These are phyloP conservation scores for Ogataea zsoltii DNA, from an alignment of 805 yeast species.

Conservation along the genomic window DNA sequence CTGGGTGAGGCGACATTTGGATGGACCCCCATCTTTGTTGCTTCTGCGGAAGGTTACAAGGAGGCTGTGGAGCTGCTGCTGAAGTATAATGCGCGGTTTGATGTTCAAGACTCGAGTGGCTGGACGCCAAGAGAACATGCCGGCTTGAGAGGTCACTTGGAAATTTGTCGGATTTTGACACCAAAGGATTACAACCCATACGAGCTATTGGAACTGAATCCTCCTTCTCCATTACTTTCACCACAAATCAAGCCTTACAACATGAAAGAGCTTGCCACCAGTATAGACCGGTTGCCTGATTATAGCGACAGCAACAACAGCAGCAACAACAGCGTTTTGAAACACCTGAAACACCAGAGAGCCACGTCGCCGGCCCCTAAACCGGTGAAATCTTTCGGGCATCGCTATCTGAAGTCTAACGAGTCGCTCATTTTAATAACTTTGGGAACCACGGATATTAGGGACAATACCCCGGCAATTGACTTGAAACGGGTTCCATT, in stretches of 20 bases:
- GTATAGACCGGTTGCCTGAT: conserved; percentile 30
- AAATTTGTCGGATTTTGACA: conserved; percentile 60
- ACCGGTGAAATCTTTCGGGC: conserved; percentile 84
- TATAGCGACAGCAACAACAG: conserved; percentile 11
- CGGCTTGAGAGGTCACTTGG: conserved; percentile 80
- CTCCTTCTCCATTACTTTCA: conserved; percentile 29
- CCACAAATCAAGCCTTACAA: conserved; percentile 37
- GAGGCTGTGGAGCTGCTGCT: conserved; percentile 59
- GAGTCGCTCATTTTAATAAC: conserved; percentile 80
- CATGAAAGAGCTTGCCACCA: conserved; percentile 21
- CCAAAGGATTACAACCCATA: conserved; percentile 46
- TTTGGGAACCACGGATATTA: conserved; percentile 80
- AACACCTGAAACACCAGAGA: conserved; percentile 23
- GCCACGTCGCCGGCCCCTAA: conserved; percentile 37
- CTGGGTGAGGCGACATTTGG: conserved; percentile 77
- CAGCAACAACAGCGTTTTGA: conserved; percentile 20
- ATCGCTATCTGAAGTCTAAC: conserved; percentile 60
- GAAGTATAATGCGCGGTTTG: conserved; percentile 52
- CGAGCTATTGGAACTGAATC: conserved; percentile 19
- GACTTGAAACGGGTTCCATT: conserved; percentile 73
- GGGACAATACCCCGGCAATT: conserved; percentile 59
- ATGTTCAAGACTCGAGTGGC: conserved; percentile 75
- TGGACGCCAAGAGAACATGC: conserved; percentile 99
- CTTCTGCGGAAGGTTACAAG: conserved; percentile 80
- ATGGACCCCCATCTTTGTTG: conserved; percentile 92